Percentiles rank a stretch among this genome's conserved stretches.
These are phyloP conservation scores for Kickxella alabastrina DNA, from an alignment of 192 early-diverging fungal species.

Conservation along the genomic window DNA sequence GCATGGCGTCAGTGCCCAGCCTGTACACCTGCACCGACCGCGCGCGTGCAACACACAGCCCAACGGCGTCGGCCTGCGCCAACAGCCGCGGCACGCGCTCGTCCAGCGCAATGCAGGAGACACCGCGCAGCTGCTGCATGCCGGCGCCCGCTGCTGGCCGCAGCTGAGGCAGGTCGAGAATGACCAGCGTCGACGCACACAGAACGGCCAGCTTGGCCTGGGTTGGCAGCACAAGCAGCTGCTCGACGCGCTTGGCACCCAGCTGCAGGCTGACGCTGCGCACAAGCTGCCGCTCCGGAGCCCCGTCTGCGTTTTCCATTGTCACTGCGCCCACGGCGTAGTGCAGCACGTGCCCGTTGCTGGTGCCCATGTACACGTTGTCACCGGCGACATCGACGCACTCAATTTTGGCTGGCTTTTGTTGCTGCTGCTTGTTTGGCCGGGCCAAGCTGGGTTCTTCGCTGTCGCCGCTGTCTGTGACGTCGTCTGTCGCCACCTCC, in stretches of 20 bases:
- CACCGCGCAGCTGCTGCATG: conserved; percentile 30
- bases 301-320: conserved; percentile 1
- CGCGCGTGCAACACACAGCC: conserved; percentile 42
- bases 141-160: conserved; percentile 7
- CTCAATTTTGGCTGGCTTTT: conserved; percentile 13
- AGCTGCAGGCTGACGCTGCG: conserved; percentile 17
- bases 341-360: conserved; percentile 31
- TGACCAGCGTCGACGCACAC: conserved; percentile 29
- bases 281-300: conserved; percentile 21
- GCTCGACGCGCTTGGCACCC: conserved; percentile 39
- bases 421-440: background rate
- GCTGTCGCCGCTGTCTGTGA: background rate
- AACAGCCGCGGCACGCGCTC: conserved; percentile 29
- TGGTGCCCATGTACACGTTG: conserved; percentile 43
- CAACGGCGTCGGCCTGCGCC: conserved; percentile 2
- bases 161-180: conserved; percentile 29
- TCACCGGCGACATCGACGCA: conserved; percentile 31
- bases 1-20: conserved; percentile 14
- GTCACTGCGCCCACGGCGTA: conserved; percentile 21
- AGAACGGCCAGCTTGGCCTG: conserved; percentile 30
- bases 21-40: conserved; percentile 35
- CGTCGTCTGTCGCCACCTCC: background rate
- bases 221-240: conserved; percentile 33
- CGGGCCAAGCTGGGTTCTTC: too few species aligned
- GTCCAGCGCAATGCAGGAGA: conserved; percentile 36